These are phyloP conservation scores for Linderina pennispora DNA, from an alignment of 192 early-diverging fungal genomes.

Conservation along the genomic window DNA sequence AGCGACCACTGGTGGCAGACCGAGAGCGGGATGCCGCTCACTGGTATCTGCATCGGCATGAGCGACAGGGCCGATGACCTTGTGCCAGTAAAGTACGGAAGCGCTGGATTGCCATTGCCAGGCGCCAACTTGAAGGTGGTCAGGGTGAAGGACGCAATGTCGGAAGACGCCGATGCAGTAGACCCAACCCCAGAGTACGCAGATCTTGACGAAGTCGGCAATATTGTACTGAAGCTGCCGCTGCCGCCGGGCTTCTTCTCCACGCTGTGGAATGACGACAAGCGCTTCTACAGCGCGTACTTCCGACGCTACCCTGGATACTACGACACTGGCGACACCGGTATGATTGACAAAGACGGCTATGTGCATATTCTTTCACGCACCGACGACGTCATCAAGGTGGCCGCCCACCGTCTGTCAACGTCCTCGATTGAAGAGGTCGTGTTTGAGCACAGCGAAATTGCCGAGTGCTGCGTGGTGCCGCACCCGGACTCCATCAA, in stretches of 20 bases:
- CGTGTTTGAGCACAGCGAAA: constrained; percentile 53
- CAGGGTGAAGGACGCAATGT: constrained; percentile 47
- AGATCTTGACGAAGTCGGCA: constrained; percentile 60
- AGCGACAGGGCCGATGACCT: constrained; percentile 20
- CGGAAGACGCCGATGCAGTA: constrained; percentile 27
- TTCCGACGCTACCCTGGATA: constrained; percentile 73
- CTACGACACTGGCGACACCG: constrained; percentile 79
- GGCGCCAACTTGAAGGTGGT: constrained; percentile 68
- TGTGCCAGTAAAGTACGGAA: constrained; percentile 53
- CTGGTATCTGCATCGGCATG: constrained; percentile 60
- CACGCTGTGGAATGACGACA: constrained; percentile 73
- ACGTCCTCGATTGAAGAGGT: constrained; percentile 76
- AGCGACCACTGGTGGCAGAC: constrained; percentile 91
- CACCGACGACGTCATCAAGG: constrained; percentile 79
- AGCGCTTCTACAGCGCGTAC: constrained; percentile 65
- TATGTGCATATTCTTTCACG: constrained; percentile 67
- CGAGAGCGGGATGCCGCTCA: constrained; percentile 80
- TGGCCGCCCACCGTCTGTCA: constrained; percentile 78
- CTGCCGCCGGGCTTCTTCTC: constrained; percentile 73
- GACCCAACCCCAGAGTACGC: constrained; percentile 37
- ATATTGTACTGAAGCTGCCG: constrained; percentile 72
- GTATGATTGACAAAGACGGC: constrained; percentile 69
- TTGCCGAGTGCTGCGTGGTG: constrained; percentile 68
- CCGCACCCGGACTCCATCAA: constrained; percentile 52
- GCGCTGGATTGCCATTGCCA: constrained; percentile 74